Evolutionary conservation across 352 stramenopile species (phyloP), one percentile per base, ranked within the genome.

Genomic region (Phytopythium vexans): DNA sequence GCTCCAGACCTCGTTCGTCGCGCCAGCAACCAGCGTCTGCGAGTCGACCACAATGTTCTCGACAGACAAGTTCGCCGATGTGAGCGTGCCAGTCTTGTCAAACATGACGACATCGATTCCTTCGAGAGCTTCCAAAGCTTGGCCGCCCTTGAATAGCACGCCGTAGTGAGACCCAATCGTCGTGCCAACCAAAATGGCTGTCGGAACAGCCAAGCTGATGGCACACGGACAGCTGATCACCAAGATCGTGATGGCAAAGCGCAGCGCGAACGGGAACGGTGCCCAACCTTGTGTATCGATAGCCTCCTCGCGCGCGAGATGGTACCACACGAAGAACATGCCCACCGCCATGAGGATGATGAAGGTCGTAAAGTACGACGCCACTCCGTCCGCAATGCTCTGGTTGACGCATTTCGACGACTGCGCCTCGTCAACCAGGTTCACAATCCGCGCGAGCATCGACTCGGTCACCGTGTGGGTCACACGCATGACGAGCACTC

Each of bases 1-100:
- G 32, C 61, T 69, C 80, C 77, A 90, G 8, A 70, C 41, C 4
- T 68, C 58, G 3, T 27, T 63, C 21, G 66, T 68, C 3, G 62
- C 52, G 53, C 38, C 47, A 52, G 54, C 15, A 1, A 58, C 32
- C 4, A 47, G 52, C 8, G 60, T 56, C 14, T 46, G 60, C 10
- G 57, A 55, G 14, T 67, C 54, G 35, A 67, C 67, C 52, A 54
- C 6, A 12, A 33, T 21, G 12, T 14, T 21, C 21, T 72, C 69
- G 31, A 90, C 69, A 0, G 73, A 60, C 44, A 89, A 63, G 6
- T 76, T 72, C 4, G 78, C 81, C 12, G 55, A 80, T 14, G 82
- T 92, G 36, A 91, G 74, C 8, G 82, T 92, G 5, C 82, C 82
- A 1, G 82, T 92, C 63, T 92, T 92, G 63, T 92, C 80, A 46